These are phyloP conservation scores for Hyaloscypha bicolor DNA, from an alignment of 495 filamentous ascomycete genomes.

Conservation along the genomic window DNA sequence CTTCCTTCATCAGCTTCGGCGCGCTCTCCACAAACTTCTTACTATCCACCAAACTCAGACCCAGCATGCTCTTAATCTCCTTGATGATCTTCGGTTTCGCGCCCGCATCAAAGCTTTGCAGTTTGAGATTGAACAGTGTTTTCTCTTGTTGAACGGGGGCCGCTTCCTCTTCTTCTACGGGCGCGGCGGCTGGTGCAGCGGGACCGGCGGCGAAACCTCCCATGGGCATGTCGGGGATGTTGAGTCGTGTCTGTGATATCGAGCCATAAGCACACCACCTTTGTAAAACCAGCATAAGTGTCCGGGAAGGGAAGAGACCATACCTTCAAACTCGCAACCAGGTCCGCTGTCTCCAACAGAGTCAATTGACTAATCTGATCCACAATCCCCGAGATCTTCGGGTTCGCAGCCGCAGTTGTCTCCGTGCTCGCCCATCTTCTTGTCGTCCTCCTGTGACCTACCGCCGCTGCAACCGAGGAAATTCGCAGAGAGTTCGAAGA, in stretches of 20 bases:
- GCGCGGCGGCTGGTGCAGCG: slow-evolving; percentile 61
- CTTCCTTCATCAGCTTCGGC: slow-evolving; percentile 98
- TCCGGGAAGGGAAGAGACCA: slow-evolving; percentile 18
- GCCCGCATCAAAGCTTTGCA: slow-evolving; percentile 80
- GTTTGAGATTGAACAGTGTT: slow-evolving; percentile 95
- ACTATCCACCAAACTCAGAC: slow-evolving; percentile 94
- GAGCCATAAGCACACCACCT: slow-evolving; percentile 4
- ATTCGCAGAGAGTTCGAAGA: slow-evolving; percentile 33
- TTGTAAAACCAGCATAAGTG: background rate
- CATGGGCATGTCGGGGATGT: slow-evolving; percentile 96
- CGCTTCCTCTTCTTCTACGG: slow-evolving; percentile 75
- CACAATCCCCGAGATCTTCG: slow-evolving; percentile 90
- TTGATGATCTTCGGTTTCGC: slow-evolving; percentile 99
- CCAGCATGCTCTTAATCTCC: slow-evolving; percentile 96
- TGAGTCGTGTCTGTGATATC: slow-evolving; percentile 73
- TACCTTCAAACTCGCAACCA: slow-evolving; percentile 92
- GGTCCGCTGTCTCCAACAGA: slow-evolving; percentile 92
- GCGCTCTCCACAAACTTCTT: slow-evolving; percentile 99
- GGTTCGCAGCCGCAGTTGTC: slow-evolving; percentile 60
- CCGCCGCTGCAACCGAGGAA: slow-evolving; percentile 40
- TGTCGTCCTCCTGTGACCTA: slow-evolving; percentile 39
- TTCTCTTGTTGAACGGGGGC: slow-evolving; percentile 88
- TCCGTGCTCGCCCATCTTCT: slow-evolving; percentile 73
- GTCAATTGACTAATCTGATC: slow-evolving; percentile 99
- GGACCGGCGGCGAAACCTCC: slow-evolving; percentile 75